Evolutionary conservation across 139 green algal species (phyloP).

Genomic region (Tetratostichococcus sp.): DNA sequence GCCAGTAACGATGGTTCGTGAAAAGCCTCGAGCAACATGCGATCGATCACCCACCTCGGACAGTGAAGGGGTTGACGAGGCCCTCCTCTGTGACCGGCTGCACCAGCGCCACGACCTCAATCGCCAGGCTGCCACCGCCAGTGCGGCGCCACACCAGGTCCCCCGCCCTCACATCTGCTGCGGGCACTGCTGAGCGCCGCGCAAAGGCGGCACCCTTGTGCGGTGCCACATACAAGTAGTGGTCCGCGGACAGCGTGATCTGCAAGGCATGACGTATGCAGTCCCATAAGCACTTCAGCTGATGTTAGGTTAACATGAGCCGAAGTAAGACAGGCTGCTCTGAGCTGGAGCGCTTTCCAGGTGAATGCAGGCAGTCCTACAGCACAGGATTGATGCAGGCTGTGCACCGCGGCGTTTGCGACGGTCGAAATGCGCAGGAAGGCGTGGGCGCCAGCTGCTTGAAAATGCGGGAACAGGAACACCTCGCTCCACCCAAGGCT

Average conservation of each 20-base stretch:
- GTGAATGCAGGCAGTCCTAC: too few species aligned
- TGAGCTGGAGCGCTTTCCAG: too few species aligned
- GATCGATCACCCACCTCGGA: not conserved
- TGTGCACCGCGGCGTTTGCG: not conserved
- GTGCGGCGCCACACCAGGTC: not conserved
- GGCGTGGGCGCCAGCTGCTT: not conserved
- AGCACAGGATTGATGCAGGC: too few species aligned
- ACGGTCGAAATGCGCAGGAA: not conserved
- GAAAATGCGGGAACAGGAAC: not conserved
- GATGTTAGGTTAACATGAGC: too few species aligned
- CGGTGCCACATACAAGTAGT: not conserved
- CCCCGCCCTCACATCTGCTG: not conserved
- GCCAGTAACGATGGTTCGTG: too few species aligned
- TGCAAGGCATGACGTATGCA: not conserved
- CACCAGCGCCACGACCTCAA: not conserved
- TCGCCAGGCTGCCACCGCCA: not conserved
- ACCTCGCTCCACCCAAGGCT: not conserved
- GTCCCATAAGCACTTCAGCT: too few species aligned
- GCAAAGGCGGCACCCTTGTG: not conserved
- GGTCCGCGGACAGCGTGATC: not conserved
- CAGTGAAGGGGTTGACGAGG: slow-evolving; percentile 13
- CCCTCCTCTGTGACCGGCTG: not conserved
- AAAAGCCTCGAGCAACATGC: too few species aligned
- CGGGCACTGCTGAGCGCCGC: not conserved
- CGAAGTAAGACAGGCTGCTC: too few species aligned